Base-by-base conservation (phyloP, 176 grass and related monocot species). In the Zizania latifolia region DNA sequence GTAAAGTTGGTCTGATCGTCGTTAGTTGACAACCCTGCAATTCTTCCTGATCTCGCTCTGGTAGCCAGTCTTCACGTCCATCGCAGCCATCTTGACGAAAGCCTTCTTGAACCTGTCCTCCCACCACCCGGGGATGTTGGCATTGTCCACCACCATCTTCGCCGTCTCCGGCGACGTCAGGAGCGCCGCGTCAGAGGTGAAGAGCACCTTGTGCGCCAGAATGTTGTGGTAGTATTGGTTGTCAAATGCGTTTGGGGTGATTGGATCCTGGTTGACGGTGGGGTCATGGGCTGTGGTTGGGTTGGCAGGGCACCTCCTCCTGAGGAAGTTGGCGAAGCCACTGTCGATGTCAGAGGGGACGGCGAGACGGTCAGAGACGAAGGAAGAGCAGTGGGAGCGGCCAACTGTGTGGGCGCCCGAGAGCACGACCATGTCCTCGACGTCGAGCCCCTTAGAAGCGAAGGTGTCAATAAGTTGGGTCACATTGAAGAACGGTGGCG, bases 191-290 rank as follows among this genome's bases (percentile, higher is more conserved):
- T 89, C 82, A 0, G 87, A 82, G 0, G 62, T 77, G 78, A 89
- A 89, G 3, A 89, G 78, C 57, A 43, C 87, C 30, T n/a, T 60
- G 15, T 58, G 71, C 5, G 58, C 58, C 2, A 63, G 71, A 37
- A 89, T 71, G 68, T 89, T 81, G 15, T 67, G 68, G 82, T 85
- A 89, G 82, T 89, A 89, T 34, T 85, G 81, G 39, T 31, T 76
- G 54, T 89, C 82, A 10, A 85, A 16, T 1, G 4, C 28, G 5
- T 16, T 12, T 0, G 75, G 86, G 10, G 82, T 77, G 37, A 89
- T 63, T 2, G 40, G 66, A 44, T 89, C 82, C 56, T 85, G 81
- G n/a, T 62, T 17, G 65, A 85, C 74, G 2, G 82, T 78, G 7
- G 77, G 77, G 57, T 85, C 77, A 17, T 71, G 38, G 35, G 6